These are phyloP conservation scores for Rhynchosporium secalis DNA, from an alignment of 2,329 filamentous ascomycete genomes.

Conservation along the genomic window DNA sequence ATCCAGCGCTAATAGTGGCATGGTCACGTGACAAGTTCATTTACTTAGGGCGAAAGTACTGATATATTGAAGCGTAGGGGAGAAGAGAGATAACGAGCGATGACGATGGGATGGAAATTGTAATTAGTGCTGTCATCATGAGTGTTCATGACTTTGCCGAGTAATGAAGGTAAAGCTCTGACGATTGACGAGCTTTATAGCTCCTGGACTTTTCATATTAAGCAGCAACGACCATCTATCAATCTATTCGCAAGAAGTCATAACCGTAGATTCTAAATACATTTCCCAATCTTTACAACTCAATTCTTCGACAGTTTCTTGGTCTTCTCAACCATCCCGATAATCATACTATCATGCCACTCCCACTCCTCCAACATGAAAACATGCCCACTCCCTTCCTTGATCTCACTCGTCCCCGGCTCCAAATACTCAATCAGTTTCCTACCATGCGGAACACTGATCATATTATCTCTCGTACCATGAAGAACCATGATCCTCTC, in stretches of 20 bases:
- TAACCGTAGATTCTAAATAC: too few species aligned
- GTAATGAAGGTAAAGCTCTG: too few species aligned
- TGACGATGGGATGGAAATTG: too few species aligned
- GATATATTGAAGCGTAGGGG: too few species aligned
- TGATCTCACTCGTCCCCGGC: constrained; percentile 61
- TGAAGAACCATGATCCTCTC: constrained; percentile 77
- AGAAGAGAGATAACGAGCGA: too few species aligned
- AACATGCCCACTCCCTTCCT: constrained; percentile 75
- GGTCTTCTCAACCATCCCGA: constrained; percentile 43
- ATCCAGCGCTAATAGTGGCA: constrained; percentile 15
- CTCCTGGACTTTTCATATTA: too few species aligned
- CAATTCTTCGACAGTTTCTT: constrained; percentile 22
- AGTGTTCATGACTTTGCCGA: too few species aligned
- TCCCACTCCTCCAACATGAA: constrained; percentile 68
- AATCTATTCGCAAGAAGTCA: too few species aligned
- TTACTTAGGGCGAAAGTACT: not conserved
- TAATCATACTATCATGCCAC: constrained; percentile 64
- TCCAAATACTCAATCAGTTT: constrained; percentile 65
- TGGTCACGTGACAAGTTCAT: constrained; percentile 6
- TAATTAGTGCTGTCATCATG: too few species aligned
- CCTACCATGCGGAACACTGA: constrained; percentile 67
- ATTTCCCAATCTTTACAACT: too few species aligned
- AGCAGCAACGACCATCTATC: too few species aligned
- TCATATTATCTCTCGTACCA: constrained; percentile 76
- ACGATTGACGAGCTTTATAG: too few species aligned